A percentile compares a stretch with the other conserved stretches of the same genome.
These are phyloP conservation scores for Nephelium lappaceum DNA, from an alignment of 345 rosid genomes.

Conservation along the genomic window DNA sequence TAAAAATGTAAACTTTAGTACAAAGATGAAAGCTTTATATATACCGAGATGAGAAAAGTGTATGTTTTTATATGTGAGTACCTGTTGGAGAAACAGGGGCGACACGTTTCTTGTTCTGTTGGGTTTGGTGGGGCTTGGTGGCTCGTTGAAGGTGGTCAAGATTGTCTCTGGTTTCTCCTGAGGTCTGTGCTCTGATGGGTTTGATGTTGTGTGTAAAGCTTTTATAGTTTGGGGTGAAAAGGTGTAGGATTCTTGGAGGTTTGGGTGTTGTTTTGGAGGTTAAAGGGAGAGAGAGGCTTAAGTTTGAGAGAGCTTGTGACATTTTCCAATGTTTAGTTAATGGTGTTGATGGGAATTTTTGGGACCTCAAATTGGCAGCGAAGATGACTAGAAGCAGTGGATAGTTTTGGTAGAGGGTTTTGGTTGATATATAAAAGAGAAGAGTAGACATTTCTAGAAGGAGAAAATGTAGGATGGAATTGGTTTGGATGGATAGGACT, in stretches of 20 bases:
- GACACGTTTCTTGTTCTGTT: constrained; percentile 36
- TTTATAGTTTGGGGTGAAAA: not conserved
- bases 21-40: not conserved
- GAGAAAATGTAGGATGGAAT: not conserved
- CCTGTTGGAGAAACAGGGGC: constrained; percentile 47
- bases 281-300: constrained; percentile 30
- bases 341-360: not conserved
- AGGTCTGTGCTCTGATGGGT: constrained; percentile 32
- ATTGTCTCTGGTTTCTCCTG: constrained; percentile 38
- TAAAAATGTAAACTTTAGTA: not conserved
- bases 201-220: not conserved
- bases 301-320: constrained; percentile 38
- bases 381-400: not conserved
- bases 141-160: constrained; percentile 53
- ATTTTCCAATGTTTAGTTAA: constrained; percentile 8
- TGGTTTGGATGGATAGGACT: not conserved
- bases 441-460: constrained; percentile 38
- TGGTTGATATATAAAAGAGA: constrained; percentile 19
- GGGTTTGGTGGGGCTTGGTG: constrained; percentile 25
- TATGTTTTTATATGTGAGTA: constrained; percentile 10
- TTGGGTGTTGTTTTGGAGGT: not conserved
- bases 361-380: no score
- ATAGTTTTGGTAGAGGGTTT: not conserved
- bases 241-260: constrained; percentile 4
- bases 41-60: not conserved